Base-by-base conservation (phyloP, 1,284 basidiomycete genomes). In the Amylostereum areolatum region DNA sequence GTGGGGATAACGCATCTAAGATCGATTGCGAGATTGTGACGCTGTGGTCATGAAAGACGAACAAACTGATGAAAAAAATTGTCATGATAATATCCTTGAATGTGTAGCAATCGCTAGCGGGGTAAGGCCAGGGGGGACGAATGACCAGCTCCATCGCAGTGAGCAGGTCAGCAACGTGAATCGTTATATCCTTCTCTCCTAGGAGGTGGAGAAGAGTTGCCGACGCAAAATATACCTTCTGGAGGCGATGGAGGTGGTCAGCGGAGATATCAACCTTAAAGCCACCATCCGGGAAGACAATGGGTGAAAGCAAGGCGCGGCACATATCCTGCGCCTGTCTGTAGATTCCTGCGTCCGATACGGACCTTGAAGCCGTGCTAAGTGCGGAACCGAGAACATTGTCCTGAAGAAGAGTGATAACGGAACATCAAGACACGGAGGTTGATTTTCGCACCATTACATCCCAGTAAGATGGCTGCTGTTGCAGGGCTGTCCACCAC, bases 401-500 rank as follows among this genome's bases (percentile, higher is more conserved):
- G 35, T 64, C 62, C 62, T 64, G 43, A 3, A 31, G 18, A 11
- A 31, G 9, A 18, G 18, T 18, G 18, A 18, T 18, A 18, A 18
- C 18, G 39, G 10, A n/a, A 29, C 47, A 5, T 45, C n/a, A 35
- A 44, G 12, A 27, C 8, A 47, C 11, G 12, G 35, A 47, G 24
- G 7, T n/a, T 5, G 28, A n/a, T 5, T n/a, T n/a, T 40, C 56
- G 11, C 45, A 62, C 62, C 37, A 62, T 51, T 7, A 59, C 59
- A 39, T 64, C 62, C 59, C 60, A 63, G 39, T 60, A 63, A 2
- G 56, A 58, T 1, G 62, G 61, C 0, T 53, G 52, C 0, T 51
- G 41, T 31, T 57, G 56, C n/a, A 64, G 53, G 25, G 62, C 62
- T 47, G 59, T 60, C 59, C 58, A 59, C 62, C 62, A 64, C 57